Conservation (phyloP, 768 basidiomycete genomes). For the Tricholoma bakamatsutake region DNA sequence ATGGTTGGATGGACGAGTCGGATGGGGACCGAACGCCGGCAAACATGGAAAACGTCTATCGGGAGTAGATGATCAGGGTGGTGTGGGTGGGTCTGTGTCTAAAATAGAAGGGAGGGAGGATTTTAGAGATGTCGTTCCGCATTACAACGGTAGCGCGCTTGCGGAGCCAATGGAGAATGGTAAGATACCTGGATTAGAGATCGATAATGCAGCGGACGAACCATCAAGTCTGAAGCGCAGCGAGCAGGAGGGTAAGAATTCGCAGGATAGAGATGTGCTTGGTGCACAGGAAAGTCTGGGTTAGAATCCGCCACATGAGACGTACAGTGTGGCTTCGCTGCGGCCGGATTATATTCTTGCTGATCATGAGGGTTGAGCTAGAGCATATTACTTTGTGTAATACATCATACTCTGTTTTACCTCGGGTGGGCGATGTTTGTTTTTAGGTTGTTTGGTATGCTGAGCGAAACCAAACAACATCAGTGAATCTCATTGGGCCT, state of each 20-base stretch:
- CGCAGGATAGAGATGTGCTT: constrained; percentile 21
- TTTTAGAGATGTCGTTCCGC: not conserved
- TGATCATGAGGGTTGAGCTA: not conserved
- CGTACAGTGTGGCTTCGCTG: constrained; percentile 1
- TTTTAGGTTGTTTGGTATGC: not conserved
- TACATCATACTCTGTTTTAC: too few species aligned
- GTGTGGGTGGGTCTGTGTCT: not conserved
- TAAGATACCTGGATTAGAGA: not conserved
- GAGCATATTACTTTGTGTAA: not conserved
- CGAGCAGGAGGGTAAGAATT: constrained; percentile 20
- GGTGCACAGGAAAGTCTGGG: constrained; percentile 23
- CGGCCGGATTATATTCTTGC: not conserved
- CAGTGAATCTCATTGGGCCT: too few species aligned
- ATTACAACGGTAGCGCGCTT: not conserved
- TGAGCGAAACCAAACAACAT: not conserved
- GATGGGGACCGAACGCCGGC: constrained; percentile 29
- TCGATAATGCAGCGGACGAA: not conserved
- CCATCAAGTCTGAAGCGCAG: constrained; percentile 5
- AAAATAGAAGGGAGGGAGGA: not conserved
- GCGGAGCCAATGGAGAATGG: not conserved
- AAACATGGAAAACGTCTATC: not conserved
- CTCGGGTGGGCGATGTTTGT: not conserved
- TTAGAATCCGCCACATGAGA: constrained; percentile 20
- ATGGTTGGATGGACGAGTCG: constrained; percentile 57
- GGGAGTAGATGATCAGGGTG: not conserved